Evolutionary conservation across 208 protist species (phyloP).

Genomic region (Trypanosoma caninum): DNA sequence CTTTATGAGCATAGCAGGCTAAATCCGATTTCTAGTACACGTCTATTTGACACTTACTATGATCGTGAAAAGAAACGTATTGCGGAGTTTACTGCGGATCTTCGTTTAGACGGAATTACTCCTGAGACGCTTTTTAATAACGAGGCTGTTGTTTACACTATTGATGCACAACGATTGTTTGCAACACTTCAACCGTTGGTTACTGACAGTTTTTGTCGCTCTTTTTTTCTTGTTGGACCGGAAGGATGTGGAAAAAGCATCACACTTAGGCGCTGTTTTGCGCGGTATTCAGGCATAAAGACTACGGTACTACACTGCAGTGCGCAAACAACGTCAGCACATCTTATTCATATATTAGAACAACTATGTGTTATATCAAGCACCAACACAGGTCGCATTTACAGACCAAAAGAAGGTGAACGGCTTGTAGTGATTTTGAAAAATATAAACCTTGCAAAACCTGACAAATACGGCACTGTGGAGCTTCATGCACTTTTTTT

Average conservation of each 20-base stretch:
- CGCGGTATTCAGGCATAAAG: constrained; percentile 29
- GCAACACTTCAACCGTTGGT: constrained; percentile 89
- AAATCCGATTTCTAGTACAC: constrained; percentile 59
- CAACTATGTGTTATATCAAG: constrained; percentile 88
- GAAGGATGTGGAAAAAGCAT: constrained; percentile 95
- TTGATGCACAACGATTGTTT: constrained; percentile 89
- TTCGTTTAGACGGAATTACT: constrained; percentile 26
- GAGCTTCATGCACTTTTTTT: constrained; percentile 97
- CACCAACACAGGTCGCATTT: constrained; percentile 86
- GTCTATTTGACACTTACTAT: constrained; percentile 89
- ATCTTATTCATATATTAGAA: constrained; percentile 95
- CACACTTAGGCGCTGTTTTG: constrained; percentile 84
- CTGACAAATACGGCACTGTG: constrained; percentile 97
- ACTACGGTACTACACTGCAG: constrained; percentile 94
- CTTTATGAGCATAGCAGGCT: constrained; percentile 84
- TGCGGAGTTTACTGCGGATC: constrained; percentile 65
- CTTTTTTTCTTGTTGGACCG: constrained; percentile 95
- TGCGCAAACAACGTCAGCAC: constrained; percentile 90
- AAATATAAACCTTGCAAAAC: constrained; percentile 97
- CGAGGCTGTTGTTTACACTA: constrained; percentile 81
- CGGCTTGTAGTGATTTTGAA: constrained; percentile 94
- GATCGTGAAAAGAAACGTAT: constrained; percentile 39
- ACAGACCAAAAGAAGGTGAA: constrained; percentile 93
- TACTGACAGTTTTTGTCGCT: constrained; percentile 47
- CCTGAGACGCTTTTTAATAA: constrained; percentile 59